phyloP scores from a whole-genome alignment of 2,329 filamentous ascomycete genomes.

The Penicillium sp. region DNA sequence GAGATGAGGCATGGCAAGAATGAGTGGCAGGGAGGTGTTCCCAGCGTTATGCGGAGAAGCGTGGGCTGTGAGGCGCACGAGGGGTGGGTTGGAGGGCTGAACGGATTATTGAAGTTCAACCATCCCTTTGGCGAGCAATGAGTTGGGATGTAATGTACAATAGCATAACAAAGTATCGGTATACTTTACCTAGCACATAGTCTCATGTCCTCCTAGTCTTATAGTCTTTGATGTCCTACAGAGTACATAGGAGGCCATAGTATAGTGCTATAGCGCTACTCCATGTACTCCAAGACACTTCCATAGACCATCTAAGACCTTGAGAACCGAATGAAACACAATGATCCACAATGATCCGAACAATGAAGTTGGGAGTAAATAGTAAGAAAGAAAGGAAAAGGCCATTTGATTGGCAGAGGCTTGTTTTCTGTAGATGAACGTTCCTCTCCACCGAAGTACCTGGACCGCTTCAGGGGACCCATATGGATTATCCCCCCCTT shows the following conservation, averaged over 20 bases:
- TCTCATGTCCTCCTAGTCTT: background rate
- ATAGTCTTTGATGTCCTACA: no score
- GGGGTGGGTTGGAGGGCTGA: conserved; percentile 94
- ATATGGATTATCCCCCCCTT: conserved; percentile 6
- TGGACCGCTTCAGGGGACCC: conserved; percentile 11
- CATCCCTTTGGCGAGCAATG: conserved; percentile 81
- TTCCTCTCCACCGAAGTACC: conserved; percentile 4
- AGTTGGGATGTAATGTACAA: background rate
- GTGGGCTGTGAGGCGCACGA: conserved; percentile 67
- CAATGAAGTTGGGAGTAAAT: background rate
- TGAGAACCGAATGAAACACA: no score
- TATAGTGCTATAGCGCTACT: no score
- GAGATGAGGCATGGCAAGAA: conserved; percentile 61
- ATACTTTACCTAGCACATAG: background rate
- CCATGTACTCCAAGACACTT: no score
- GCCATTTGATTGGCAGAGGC: conserved; percentile 19
- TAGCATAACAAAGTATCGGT: background rate
- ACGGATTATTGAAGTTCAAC: conserved; percentile 94
- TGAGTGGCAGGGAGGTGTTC: conserved; percentile 76
- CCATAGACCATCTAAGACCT: no score
- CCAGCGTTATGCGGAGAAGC: conserved; percentile 76
- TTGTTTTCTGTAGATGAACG: conserved; percentile 27
- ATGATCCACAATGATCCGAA: no score
- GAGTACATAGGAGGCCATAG: no score
- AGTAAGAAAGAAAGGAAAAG: background rate